Evolutionary conservation across 179 eudicot genomes (phyloP).

Genomic region (Beta lomatogona): DNA sequence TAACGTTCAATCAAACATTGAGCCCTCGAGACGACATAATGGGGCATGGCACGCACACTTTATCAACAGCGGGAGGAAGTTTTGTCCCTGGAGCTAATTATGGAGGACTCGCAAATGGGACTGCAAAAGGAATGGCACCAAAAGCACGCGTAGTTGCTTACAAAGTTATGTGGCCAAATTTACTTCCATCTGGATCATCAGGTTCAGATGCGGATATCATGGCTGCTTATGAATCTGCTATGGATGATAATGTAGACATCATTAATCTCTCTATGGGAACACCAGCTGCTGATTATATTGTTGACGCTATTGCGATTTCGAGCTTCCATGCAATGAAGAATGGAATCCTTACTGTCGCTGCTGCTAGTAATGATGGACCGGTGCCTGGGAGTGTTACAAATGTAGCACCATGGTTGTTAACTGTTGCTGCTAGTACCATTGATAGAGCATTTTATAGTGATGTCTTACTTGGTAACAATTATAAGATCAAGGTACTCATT

Average conservation of each 20-base stretch:
- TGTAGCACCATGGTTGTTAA: constrained; percentile 22
- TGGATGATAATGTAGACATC: constrained; percentile 15
- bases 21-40: constrained; percentile 19
- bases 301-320: not conserved
- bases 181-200: too few species aligned
- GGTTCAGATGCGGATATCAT: not conserved
- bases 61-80: constrained; percentile 22
- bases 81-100: not conserved
- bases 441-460: not conserved
- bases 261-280: not conserved
- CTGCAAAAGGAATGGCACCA: constrained; percentile 20
- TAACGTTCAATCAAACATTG: not conserved
- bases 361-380: constrained; percentile 21
- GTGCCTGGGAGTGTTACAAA: not conserved
- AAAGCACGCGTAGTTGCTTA: constrained; percentile 18
- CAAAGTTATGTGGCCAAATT: constrained; percentile 18
- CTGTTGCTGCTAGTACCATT: constrained; percentile 23
- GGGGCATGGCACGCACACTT: constrained; percentile 27
- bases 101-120: not conserved
- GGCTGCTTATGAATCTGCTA: constrained; percentile 21
- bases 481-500: not conserved
- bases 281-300: not conserved
- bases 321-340: constrained; percentile 12
- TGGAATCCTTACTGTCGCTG: not conserved
- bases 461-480: constrained; percentile 17